Evolutionary conservation across 1,139 yeast species (phyloP).

Genomic region (Blastobotrys capitulatus): DNA sequence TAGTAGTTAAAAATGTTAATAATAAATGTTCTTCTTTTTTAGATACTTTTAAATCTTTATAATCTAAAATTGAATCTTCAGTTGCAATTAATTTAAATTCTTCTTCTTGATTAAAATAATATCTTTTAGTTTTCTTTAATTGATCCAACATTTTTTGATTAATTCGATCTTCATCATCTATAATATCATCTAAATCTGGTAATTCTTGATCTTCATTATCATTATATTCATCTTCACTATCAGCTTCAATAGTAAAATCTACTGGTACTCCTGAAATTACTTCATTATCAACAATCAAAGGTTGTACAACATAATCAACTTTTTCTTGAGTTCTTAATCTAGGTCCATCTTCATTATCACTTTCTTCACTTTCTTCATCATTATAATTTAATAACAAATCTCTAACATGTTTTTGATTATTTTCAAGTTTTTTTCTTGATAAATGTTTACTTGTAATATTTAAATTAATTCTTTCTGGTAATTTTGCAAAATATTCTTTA

Average conservation of each 20-base stretch:
- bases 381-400: too few species aligned
- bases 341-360: too few species aligned
- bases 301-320: too few species aligned
- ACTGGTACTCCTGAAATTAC: too few species aligned
- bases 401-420: too few species aligned
- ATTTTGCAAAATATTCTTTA: neutral
- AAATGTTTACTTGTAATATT: neutral
- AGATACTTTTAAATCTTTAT: slow-evolving; percentile 7
- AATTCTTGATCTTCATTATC: neutral
- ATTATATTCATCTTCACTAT: neutral
- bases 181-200: too few species aligned
- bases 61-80: slow-evolving; percentile 8
- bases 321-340: too few species aligned
- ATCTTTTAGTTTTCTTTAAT: too few species aligned
- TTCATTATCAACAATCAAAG: too few species aligned
- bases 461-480: neutral
- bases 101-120: neutral
- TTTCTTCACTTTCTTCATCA: too few species aligned
- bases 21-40: slow-evolving; percentile 9
- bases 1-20: slow-evolving; percentile 9
- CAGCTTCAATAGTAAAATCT: neutral
- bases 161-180: too few species aligned
- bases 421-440: neutral
- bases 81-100: neutral
- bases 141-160: too few species aligned